A percentile compares a stretch with the other conserved stretches of the same genome.
Evolutionary conservation across 805 yeast genomes (phyloP).

Genomic region (Debaryomyces tyrocola): DNA sequence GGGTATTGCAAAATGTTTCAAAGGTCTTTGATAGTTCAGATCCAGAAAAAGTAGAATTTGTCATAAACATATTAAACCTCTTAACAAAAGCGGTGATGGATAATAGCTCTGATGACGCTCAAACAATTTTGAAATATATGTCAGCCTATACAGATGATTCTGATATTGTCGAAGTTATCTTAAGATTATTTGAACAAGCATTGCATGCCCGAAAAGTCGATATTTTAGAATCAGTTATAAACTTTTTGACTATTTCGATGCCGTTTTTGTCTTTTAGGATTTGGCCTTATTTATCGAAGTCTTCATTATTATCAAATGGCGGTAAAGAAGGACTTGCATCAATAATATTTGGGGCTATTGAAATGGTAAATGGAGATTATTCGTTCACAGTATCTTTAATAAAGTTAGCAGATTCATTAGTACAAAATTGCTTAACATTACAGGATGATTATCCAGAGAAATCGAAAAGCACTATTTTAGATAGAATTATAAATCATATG

Average conservation of each 20-base stretch:
- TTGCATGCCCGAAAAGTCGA: slow-evolving; percentile 53
- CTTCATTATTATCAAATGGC: slow-evolving; percentile 60
- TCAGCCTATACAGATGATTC: slow-evolving; percentile 52
- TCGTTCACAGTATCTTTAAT: slow-evolving; percentile 61
- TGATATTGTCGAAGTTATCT: slow-evolving; percentile 61
- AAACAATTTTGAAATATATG: slow-evolving; percentile 37
- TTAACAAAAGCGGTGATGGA: slow-evolving; percentile 47
- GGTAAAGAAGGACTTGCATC: slow-evolving; percentile 64
- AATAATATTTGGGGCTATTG: slow-evolving; percentile 67
- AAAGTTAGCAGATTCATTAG: slow-evolving; percentile 53
- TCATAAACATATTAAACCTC: slow-evolving; percentile 51
- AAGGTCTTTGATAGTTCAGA: slow-evolving; percentile 37
- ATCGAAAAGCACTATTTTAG: slow-evolving; percentile 53
- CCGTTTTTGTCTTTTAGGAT: slow-evolving; percentile 60
- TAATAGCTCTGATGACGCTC: slow-evolving; percentile 28
- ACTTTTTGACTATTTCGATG: slow-evolving; percentile 50
- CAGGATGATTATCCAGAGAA: slow-evolving; percentile 22
- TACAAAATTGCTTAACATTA: slow-evolving; percentile 47
- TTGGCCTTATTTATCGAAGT: slow-evolving; percentile 75
- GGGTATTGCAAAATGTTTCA: slow-evolving; percentile 66
- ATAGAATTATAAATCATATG: slow-evolving; percentile 53
- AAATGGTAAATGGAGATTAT: slow-evolving; percentile 67
- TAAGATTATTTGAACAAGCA: slow-evolving; percentile 67
- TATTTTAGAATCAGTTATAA: slow-evolving; percentile 45
- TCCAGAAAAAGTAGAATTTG: slow-evolving; percentile 36